These are phyloP conservation scores for Ophiostoma tasmaniense DNA, from an alignment of 2,329 filamentous ascomycete genomes.

Conservation along the genomic window DNA sequence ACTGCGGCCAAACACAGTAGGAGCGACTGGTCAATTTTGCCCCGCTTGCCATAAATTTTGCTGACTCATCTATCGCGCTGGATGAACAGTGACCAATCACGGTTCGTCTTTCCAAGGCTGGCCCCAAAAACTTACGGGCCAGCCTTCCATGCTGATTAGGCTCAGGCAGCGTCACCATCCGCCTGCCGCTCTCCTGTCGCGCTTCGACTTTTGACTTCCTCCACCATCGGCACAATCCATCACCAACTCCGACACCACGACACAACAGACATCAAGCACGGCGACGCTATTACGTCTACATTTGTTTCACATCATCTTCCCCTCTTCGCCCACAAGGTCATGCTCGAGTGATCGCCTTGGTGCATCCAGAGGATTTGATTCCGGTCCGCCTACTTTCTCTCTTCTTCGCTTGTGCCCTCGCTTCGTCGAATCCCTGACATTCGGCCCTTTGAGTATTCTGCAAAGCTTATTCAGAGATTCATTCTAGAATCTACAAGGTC, in stretches of 20 bases:
- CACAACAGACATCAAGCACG: not conserved
- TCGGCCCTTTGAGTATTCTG: constrained; percentile 1
- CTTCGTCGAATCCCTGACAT: not conserved
- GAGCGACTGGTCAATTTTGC: not conserved
- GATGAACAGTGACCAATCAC: not conserved
- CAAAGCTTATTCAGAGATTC: not conserved
- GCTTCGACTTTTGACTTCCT: not conserved
- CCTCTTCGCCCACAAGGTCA: constrained; percentile 11
- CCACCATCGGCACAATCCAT: not conserved
- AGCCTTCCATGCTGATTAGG: not conserved
- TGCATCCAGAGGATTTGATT: constrained; percentile 25
- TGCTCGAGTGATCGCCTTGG: constrained; percentile 21
- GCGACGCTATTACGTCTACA: not conserved
- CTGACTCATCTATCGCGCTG: not conserved
- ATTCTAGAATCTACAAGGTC: not conserved
- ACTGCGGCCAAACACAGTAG: not conserved
- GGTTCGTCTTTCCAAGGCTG: not conserved
- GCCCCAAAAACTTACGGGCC: not conserved
- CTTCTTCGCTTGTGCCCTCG: constrained; percentile 1
- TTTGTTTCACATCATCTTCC: not conserved
- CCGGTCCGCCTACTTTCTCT: constrained; percentile 24
- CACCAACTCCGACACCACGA: not conserved
- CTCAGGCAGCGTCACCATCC: not conserved
- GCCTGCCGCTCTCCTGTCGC: not conserved
- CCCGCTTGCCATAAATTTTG: constrained; percentile 8